Evolutionary conservation across 306 rosid species (phyloP).

Genomic region (Vigna reflexopilosa): DNA sequence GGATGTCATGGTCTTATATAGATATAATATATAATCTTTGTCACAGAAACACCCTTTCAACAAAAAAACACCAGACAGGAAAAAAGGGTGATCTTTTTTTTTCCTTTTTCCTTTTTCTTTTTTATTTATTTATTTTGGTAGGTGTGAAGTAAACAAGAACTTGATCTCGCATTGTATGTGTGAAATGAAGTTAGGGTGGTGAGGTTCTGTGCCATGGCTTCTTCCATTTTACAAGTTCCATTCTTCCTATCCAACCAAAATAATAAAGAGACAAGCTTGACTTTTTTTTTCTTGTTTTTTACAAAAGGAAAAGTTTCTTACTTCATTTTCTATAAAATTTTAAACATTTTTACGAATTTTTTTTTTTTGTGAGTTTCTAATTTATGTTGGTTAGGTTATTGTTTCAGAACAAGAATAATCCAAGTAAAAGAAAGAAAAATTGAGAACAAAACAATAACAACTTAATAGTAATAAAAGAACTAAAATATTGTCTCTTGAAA

Average conservation of each 20-base stretch:
- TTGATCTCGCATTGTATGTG: background rate
- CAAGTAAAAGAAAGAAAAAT: background rate
- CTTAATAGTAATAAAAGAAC: background rate
- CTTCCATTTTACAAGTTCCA: background rate
- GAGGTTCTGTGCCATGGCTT: background rate
- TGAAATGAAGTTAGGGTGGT: background rate
- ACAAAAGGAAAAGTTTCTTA: background rate
- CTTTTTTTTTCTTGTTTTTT: background rate
- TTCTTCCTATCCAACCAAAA: background rate
- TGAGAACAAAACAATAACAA: background rate
- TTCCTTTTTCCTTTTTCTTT: background rate
- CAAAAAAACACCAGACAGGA: conserved; percentile 36
- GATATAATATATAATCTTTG: background rate
- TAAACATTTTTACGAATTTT: background rate
- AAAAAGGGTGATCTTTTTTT: background rate
- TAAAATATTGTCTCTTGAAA: background rate
- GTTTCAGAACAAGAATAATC: no score
- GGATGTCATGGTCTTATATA: conserved; percentile 16
- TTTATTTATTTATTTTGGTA: background rate
- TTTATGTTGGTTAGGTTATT: background rate
- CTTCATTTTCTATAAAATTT: background rate
- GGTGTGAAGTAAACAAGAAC: conserved; percentile 14
- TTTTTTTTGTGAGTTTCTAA: background rate
- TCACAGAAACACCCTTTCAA: conserved; percentile 21
- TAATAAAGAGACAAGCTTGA: background rate